A percentile compares a stretch with the other conserved stretches of the same genome.
phyloP scores from a whole-genome alignment of 345 rosid genomes.

The Punica granatum region DNA sequence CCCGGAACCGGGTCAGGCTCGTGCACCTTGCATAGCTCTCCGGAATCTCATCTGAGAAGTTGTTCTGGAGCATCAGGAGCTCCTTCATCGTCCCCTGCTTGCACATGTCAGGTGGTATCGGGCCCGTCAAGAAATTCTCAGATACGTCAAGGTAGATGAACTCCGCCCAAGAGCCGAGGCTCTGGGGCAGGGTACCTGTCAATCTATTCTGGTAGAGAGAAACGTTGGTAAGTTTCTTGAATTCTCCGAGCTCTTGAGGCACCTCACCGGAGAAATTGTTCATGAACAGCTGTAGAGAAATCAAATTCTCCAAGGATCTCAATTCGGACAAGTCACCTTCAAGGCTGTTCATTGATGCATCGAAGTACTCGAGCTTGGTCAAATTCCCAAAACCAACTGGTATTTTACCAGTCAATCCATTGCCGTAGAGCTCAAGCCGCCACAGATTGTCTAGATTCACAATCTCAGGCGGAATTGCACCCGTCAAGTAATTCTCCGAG shows the following conservation, averaged over 20 bases:
- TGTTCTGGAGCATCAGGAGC: conserved; percentile 68
- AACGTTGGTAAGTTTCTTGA: conserved; percentile 49
- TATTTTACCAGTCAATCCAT: conserved; percentile 49
- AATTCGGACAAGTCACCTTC: conserved; percentile 63
- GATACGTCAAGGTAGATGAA: conserved; percentile 78
- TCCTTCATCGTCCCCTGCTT: conserved; percentile 57
- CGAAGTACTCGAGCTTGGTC: conserved; percentile 46
- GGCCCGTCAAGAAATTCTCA: conserved; percentile 61
- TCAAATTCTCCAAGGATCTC: conserved; percentile 43
- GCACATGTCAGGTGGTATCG: conserved; percentile 89
- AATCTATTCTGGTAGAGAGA: conserved; percentile 62
- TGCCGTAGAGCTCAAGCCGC: conserved; percentile 65
- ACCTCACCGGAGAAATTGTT: conserved; percentile 61
- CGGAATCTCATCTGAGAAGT: conserved; percentile 69
- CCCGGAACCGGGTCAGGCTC: conserved; percentile 60
- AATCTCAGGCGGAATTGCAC: conserved; percentile 56
- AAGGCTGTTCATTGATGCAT: conserved; percentile 49
- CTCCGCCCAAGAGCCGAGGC: conserved; percentile 63
- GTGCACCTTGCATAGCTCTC: conserved; percentile 49
- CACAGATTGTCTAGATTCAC: conserved; percentile 48
- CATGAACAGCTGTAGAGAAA: conserved; percentile 47
- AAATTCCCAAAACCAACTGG: conserved; percentile 64
- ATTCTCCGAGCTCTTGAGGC: conserved; percentile 64
- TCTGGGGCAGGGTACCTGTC: conserved; percentile 62
- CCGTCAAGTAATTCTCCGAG: conserved; percentile 34